Percentiles rank a stretch among this genome's conserved stretches.
Evolutionary conservation across 1,139 yeast species (phyloP).

Genomic region (Taphrina sp.): DNA sequence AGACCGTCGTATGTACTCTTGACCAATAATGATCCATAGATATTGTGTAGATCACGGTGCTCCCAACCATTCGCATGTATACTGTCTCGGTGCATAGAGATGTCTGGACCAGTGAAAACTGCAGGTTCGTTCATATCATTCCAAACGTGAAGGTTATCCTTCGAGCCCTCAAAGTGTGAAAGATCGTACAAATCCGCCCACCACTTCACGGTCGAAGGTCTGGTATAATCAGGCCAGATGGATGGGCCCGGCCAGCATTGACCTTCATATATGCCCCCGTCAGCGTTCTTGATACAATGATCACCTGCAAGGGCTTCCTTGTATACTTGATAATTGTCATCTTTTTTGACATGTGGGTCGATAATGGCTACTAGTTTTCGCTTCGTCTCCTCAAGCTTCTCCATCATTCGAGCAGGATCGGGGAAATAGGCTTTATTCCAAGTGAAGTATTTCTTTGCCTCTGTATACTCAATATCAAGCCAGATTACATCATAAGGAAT

Average conservation of each 20-base stretch:
- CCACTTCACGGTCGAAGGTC: conserved; percentile 57
- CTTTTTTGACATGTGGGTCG: conserved; percentile 81
- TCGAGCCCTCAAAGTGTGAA: conserved; percentile 48
- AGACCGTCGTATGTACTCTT: conserved; percentile 74
- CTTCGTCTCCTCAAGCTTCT: conserved; percentile 64
- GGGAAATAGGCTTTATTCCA: conserved; percentile 81
- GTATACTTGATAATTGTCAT: conserved; percentile 62
- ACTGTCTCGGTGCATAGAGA: conserved; percentile 77
- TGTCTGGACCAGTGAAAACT: conserved; percentile 91
- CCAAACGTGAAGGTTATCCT: conserved; percentile 77
- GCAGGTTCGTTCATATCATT: conserved; percentile 99
- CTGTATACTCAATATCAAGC: conserved; percentile 93
- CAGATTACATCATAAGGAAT: conserved; percentile 92
- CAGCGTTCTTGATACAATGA: conserved; percentile 50
- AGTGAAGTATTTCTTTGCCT: conserved; percentile 79
- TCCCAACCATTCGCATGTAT: conserved; percentile 80
- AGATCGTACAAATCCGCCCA: conserved; percentile 57
- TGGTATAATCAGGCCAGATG: conserved; percentile 83
- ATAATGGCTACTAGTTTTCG: conserved; percentile 79
- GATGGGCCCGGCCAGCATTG: conserved; percentile 99
- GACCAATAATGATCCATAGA: conserved; percentile 76
- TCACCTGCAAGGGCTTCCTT: conserved; percentile 50
- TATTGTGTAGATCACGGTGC: conserved; percentile 84
- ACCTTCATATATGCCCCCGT: conserved; percentile 62
- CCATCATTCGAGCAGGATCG: conserved; percentile 65